phyloP scores from a whole-genome alignment of 2,329 filamentous ascomycete genomes.

The Cytospora leucostoma region DNA sequence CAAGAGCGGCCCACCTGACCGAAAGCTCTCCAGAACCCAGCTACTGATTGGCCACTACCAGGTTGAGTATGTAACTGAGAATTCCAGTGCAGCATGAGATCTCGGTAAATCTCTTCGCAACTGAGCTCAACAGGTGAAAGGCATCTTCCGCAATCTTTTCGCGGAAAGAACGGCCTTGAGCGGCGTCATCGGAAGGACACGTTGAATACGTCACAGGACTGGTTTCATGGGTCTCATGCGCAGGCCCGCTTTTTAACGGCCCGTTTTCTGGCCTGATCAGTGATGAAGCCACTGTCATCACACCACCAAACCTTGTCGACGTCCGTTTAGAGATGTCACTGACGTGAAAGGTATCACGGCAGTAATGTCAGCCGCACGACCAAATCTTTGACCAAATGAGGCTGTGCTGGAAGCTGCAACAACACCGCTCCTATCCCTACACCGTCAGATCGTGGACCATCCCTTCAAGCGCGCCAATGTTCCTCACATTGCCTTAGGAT shows the following conservation, averaged over 20 bases:
- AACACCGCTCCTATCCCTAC: neutral
- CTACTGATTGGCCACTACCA: conserved; percentile 13
- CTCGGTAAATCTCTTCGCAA: neutral
- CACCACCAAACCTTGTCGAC: conserved; percentile 10
- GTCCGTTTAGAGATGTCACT: conserved; percentile 2
- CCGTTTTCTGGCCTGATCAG: conserved; percentile 25
- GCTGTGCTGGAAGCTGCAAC: neutral
- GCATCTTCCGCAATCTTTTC: neutral
- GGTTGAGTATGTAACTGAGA: neutral
- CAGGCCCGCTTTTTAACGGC: conserved; percentile 21
- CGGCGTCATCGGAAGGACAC: conserved; percentile 11
- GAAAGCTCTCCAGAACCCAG: conserved; percentile 1
- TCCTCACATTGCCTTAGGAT: neutral
- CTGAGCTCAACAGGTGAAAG: neutral
- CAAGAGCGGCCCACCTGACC: conserved; percentile 11
- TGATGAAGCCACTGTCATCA: conserved; percentile 16
- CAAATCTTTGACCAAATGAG: neutral
- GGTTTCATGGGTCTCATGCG: conserved; percentile 16
- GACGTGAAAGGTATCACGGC: neutral
- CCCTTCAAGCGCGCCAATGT: neutral
- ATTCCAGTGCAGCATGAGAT: neutral
- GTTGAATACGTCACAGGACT: conserved; percentile 18
- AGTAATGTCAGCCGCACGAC: neutral
- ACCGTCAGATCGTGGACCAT: neutral
- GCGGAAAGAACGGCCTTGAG: neutral